Evolutionary conservation across 2,329 filamentous ascomycete species (phyloP), one percentile per base, ranked within the genome.

Genomic region (Ophiostoma sp.): DNA sequence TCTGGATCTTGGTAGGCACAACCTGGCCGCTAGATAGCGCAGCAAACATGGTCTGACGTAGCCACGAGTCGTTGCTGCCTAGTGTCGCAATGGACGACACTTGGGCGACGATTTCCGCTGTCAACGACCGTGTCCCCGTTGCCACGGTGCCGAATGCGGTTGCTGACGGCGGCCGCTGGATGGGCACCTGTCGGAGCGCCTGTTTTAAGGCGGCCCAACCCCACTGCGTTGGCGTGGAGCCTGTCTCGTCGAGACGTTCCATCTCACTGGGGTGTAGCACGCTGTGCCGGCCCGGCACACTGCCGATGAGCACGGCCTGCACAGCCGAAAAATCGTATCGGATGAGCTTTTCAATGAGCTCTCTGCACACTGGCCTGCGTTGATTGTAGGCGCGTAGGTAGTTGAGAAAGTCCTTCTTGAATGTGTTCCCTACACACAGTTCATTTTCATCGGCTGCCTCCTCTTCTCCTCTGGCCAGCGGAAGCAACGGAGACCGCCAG

Each of bases 71-170:
- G 8, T 82, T 88, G 40, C 82, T 80, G 0, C 90, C 91, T 0
- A 96, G 81, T 0, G 91, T 92, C 2, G 92, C 92, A 64, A 96
- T 90, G 0, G 92, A 96, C 0, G 92, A 96, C 55, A 94, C 80
- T 77, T 95, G 87, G 4, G 84, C 76, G 1, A 87, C 83, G 41
- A 91, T 78, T 40, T 85, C 81, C 0, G 82, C 55, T 27, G 36
- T 75, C 40, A 76, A 69, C 7, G 77, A 77, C 11, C 58, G 6
- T 27, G 40, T 27, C 36, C 60, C 16, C 1, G 49, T 45, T 5
- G 16, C 44, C 4, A 60, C 36, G 45, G 5, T 44, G 3, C n/a
- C 12, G 9, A 11, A 47, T 18, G 16, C 41, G 2, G 27, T 12
- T 8, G 11, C 6, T 40, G 27, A 4, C 1, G 9, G 11, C 5